A percentile compares a stretch with the other conserved stretches of the same genome.
These are phyloP conservation scores for Powellomyces hirtus DNA, from an alignment of 192 early-diverging fungal species.

Conservation along the genomic window DNA sequence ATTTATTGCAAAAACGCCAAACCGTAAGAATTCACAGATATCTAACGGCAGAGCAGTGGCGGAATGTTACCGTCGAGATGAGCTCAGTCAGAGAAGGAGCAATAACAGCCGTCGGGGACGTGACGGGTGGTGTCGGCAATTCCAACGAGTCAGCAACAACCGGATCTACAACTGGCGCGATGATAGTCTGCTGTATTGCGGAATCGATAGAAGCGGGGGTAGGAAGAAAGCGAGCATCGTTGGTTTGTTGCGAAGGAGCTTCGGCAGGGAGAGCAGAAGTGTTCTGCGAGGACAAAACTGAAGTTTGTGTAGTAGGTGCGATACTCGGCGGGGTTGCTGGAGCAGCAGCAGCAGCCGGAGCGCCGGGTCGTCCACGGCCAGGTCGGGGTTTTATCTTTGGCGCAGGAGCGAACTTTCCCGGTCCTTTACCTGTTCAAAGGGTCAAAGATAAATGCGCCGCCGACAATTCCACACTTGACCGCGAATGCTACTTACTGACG, in stretches of 20 bases:
- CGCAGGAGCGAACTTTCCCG: conserved; percentile 7
- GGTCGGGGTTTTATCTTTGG: conserved; percentile 7
- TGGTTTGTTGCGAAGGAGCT: background rate
- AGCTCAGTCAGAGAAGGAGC: too few species aligned
- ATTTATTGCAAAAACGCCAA: background rate
- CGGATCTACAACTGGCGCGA: too few species aligned
- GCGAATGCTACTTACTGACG: background rate
- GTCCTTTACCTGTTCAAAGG: background rate
- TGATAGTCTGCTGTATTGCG: too few species aligned
- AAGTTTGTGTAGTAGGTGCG: background rate
- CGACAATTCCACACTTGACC: background rate
- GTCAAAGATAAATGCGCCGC: background rate
- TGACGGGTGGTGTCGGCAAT: too few species aligned
- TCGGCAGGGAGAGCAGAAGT: background rate
- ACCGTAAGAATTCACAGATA: background rate
- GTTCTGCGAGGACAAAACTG: background rate
- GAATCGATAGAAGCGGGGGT: too few species aligned
- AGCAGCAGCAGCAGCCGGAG: background rate
- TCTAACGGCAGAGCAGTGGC: background rate
- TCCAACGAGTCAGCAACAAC: too few species aligned
- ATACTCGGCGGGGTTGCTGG: background rate
- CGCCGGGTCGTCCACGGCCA: background rate
- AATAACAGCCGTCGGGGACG: too few species aligned
- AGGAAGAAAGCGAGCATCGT: background rate
- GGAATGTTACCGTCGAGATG: too few species aligned